phyloP scores from a whole-genome alignment of 495 filamentous ascomycete species.

The Elaphomyces granulatus region DNA sequence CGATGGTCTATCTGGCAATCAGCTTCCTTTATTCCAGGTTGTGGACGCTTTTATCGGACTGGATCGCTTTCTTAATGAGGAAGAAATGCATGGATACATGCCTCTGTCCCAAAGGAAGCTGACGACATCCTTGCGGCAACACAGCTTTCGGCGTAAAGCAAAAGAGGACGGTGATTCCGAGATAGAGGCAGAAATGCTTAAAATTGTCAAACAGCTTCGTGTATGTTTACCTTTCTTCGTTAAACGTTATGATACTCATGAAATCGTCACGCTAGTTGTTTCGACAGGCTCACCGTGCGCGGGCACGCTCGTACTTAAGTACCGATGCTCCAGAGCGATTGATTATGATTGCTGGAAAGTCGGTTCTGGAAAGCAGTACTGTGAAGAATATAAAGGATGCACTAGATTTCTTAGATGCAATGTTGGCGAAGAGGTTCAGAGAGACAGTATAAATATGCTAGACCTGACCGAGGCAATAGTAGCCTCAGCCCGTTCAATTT shows the following conservation, averaged over 20 bases:
- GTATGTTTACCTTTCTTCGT: constrained; percentile 11
- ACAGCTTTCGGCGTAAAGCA: constrained; percentile 6
- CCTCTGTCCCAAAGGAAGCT: constrained; percentile 20
- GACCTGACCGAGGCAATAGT: too few relatives aligned
- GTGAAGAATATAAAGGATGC: constrained; percentile 5
- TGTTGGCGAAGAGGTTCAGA: constrained; percentile 2
- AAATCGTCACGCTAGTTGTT: constrained; percentile 14
- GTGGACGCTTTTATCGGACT: constrained; percentile 31
- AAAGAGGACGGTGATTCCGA: constrained; percentile 11
- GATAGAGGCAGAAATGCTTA: constrained; percentile 16
- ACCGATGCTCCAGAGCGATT: constrained; percentile 27
- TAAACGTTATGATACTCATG: neutral
- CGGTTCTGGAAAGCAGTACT: constrained; percentile 14
- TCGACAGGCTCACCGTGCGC: constrained; percentile 21
- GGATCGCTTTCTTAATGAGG: constrained; percentile 20
- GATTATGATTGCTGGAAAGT: constrained; percentile 32
- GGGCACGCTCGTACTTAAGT: constrained; percentile 22
- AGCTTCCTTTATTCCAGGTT: constrained; percentile 27
- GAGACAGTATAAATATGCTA: constrained; percentile 6
- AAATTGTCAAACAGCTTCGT: constrained; percentile 23
- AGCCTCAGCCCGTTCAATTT: too few relatives aligned
- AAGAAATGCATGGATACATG: constrained; percentile 15
- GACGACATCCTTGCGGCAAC: constrained; percentile 11
- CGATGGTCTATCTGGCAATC: constrained; percentile 31
- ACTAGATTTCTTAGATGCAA: constrained; percentile 4